Base-by-base conservation (phyloP, 1,139 yeast genomes). In the Yamadazyma mexicana region DNA sequence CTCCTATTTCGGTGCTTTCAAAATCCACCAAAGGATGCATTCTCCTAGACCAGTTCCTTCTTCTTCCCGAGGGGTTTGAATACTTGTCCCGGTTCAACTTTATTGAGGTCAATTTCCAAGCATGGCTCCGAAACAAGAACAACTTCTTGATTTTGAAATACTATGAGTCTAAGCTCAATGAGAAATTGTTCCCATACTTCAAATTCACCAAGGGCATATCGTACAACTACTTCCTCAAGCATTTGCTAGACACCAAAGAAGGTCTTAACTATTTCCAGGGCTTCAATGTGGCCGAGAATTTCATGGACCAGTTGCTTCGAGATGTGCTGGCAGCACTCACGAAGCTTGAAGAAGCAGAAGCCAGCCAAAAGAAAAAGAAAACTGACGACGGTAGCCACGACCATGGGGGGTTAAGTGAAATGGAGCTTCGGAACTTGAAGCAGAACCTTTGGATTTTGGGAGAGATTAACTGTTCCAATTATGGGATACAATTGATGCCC, bases 401-500 rank as follows among this genome's bases (percentile, higher is more conserved):
- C 17, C 14, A 14, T 9, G 31, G 28, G 11, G 31, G 23, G n/a
- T 12, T 37, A 10, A 17, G 24, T 22, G 39, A 37, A 4, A 5
- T 22, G 9, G 44, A 46, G 7, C 25, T 45, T 87, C 25, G 86
- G 83, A 53, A 22, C 11, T 59, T 89, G 20, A 87, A 87, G 54
- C 88, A 91, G 12, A 79, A 85, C 35, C 56, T 91, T 35, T 92
- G 98, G 97, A 84, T 95, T 3, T 71, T 87, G 32, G 97, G 97
- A 0, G 83, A 83, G 51, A 81, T 89, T 30, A 89, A 91, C 2
- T 77, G 89, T 8, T 77, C 85, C 0, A 70, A 70, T 23, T 66
- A 72, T 40, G 96, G 96, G 0, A 79, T 84, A 12, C 51, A 48
- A 17, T 30, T 34, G 88, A 84, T 51, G 75, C 48, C 56, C 46